Conservation (phyloP, 345 rosid genomes). For the Laguncularia racemosa region DNA sequence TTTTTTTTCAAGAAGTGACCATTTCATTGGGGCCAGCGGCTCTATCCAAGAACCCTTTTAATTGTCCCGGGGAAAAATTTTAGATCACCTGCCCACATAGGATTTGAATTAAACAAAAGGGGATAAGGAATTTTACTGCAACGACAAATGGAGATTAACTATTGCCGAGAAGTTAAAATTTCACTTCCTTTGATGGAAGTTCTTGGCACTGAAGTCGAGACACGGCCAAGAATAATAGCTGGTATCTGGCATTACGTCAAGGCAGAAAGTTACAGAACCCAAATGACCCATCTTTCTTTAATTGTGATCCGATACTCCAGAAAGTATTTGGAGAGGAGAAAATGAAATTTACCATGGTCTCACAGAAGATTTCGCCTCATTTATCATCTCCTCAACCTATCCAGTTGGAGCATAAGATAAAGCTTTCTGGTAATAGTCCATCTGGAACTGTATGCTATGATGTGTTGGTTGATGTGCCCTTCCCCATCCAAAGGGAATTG, state of each 20-base stretch:
- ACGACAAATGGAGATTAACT: constrained; percentile 85
- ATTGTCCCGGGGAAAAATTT: constrained; percentile 90
- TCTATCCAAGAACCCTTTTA: constrained; percentile 76
- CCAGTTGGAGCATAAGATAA: constrained; percentile 84
- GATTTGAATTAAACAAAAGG: constrained; percentile 97
- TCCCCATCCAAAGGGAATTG: constrained; percentile 89
- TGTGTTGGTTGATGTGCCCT: constrained; percentile 87
- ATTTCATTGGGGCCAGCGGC: constrained; percentile 85
- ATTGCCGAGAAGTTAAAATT: constrained; percentile 95
- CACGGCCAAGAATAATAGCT: constrained; percentile 93
- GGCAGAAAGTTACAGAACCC: constrained; percentile 94
- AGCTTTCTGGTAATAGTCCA: constrained; percentile 83
- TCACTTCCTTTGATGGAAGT: constrained; percentile 87
- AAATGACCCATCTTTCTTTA: constrained; percentile 77
- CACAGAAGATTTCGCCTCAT: constrained; percentile 83
- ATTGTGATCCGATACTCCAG: constrained; percentile 77
- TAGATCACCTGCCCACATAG: constrained; percentile 88
- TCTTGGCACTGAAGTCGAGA: constrained; percentile 93
- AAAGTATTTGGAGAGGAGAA: constrained; percentile 93
- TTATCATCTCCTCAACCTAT: constrained; percentile 82
- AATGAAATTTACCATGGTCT: constrained; percentile 75
- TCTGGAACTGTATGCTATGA: constrained; percentile 88
- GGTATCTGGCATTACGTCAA: constrained; percentile 98
- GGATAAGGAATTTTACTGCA: constrained; percentile 75
- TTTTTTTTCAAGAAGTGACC: constrained; percentile 78